phyloP scores from a whole-genome alignment of 768 basidiomycete genomes.

The Mycena vulgaris region DNA sequence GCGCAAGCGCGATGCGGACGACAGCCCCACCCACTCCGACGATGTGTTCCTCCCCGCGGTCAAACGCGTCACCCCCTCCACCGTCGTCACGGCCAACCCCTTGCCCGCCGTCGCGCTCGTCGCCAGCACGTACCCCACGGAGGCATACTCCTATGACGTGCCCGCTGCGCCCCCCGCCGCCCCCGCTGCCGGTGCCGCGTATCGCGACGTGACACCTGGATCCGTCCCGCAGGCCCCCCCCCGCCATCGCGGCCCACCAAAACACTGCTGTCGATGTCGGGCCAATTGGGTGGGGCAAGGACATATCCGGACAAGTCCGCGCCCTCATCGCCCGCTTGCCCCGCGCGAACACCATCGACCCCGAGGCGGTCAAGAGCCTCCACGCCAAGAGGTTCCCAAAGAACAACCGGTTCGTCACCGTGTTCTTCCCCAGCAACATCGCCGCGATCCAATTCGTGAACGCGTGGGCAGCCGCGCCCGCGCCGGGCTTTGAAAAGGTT shows the following conservation, averaged over 20 bases:
- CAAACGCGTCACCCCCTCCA: too few relatives aligned
- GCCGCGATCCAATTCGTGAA: slow-evolving; percentile 15
- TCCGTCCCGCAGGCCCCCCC: not conserved
- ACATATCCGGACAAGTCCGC: slow-evolving; percentile 8
- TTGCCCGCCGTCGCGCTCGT: too few relatives aligned
- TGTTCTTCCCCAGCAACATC: slow-evolving; percentile 12
- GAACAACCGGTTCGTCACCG: slow-evolving; percentile 13
- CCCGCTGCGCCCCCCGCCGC: not conserved
- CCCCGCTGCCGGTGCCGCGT: too few relatives aligned
- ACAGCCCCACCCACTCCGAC: too few relatives aligned
- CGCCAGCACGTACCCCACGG: too few relatives aligned
- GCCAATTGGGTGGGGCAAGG: slow-evolving; percentile 6
- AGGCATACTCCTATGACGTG: not conserved
- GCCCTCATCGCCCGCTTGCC: slow-evolving; percentile 8
- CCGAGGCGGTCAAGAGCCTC: not conserved
- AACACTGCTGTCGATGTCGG: slow-evolving; percentile 1
- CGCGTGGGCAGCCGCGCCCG: slow-evolving; percentile 2
- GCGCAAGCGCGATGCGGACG: too few relatives aligned
- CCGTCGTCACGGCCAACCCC: too few relatives aligned
- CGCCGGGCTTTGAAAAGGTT: slow-evolving; percentile 9
- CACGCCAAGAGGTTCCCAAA: slow-evolving; percentile 12
- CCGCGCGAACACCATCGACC: not conserved
- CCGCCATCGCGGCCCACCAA: not conserved
- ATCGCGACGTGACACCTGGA: not conserved
- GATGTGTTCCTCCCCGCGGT: too few relatives aligned